A percentile compares a stretch with the other conserved stretches of the same genome.
These are phyloP conservation scores for Cadophora sp. DNA, from an alignment of 2,329 filamentous ascomycete species.

Conservation along the genomic window DNA sequence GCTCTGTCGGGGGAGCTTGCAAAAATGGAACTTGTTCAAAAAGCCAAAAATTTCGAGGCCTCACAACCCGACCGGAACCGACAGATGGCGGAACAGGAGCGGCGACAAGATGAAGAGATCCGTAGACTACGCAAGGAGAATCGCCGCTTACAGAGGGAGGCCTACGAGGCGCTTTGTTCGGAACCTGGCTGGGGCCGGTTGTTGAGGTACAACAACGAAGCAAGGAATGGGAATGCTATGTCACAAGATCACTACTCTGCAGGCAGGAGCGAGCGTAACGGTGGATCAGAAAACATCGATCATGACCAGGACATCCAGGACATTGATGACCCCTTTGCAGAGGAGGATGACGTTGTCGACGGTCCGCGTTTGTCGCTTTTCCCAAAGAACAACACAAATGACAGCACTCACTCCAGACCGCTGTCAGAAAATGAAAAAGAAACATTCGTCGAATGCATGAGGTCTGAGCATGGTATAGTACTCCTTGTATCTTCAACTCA, in stretches of 20 bases:
- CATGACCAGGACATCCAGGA: not conserved
- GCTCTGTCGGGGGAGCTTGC: not conserved
- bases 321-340: slow-evolving; percentile 25
- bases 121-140: slow-evolving; percentile 4
- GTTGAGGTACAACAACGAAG: not conserved
- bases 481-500: not conserved
- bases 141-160: not conserved
- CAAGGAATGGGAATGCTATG: not conserved
- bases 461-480: slow-evolving; percentile 13
- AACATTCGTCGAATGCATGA: slow-evolving; percentile 34
- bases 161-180: not conserved
- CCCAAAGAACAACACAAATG: slow-evolving; percentile 29
- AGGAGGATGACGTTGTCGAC: slow-evolving; percentile 19
- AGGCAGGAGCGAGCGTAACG: not conserved
- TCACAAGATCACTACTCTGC: not conserved
- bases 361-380: slow-evolving; percentile 30
- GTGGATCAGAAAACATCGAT: not conserved
- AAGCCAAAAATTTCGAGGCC: not conserved
- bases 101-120: not conserved
- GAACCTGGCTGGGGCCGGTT: not conserved
- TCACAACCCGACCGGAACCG: not conserved
- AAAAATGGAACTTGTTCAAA: not conserved
- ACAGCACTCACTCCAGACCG: slow-evolving; percentile 5
- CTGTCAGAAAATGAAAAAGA: slow-evolving; percentile 23
- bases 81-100: not conserved